Conservation (phyloP, 2,329 filamentous ascomycete species). For the Ophiocordyceps camponoti-rufipedis region DNA sequence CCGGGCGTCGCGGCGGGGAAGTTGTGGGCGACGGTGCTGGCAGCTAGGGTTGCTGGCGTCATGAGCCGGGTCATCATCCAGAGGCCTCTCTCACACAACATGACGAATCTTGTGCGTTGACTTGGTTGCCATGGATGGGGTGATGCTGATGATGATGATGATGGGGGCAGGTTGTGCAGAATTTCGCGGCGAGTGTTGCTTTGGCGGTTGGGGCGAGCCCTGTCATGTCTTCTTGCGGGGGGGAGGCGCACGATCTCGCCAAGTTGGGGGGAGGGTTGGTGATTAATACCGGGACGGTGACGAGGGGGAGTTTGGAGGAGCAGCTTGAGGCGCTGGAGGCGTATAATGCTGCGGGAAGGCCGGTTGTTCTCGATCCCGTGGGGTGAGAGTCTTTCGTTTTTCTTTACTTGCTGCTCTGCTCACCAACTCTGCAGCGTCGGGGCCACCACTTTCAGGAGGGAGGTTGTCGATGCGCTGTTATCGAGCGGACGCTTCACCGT, state of each 20-base stretch:
- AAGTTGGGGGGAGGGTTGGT: conserved; percentile 55
- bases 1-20: conserved; percentile 43
- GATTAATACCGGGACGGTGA: conserved; percentile 89
- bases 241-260: conserved; percentile 68
- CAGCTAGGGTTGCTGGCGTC: conserved; percentile 31
- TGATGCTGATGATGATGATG: not conserved
- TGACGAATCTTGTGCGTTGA: conserved; percentile 55
- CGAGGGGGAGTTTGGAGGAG: conserved; percentile 51
- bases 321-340: conserved; percentile 58
- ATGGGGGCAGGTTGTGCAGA: conserved; percentile 51
- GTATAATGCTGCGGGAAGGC: conserved; percentile 61
- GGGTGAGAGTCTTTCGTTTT: conserved; percentile 30
- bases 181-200: conserved; percentile 83
- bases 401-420: not conserved
- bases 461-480: conserved; percentile 54
- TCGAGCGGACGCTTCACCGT: conserved; percentile 61
- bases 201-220: conserved; percentile 71
- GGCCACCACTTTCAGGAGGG: conserved; percentile 56
- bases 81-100: conserved; percentile 76
- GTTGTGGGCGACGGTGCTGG: conserved; percentile 26
- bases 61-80: conserved; percentile 41
- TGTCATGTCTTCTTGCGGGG: conserved; percentile 82
- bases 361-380: conserved; percentile 76
- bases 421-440: conserved; percentile 35
- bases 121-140: not conserved